phyloP scores from a whole-genome alignment of 2,329 filamentous ascomycete genomes.

The Arachnopeziza araneosa region DNA sequence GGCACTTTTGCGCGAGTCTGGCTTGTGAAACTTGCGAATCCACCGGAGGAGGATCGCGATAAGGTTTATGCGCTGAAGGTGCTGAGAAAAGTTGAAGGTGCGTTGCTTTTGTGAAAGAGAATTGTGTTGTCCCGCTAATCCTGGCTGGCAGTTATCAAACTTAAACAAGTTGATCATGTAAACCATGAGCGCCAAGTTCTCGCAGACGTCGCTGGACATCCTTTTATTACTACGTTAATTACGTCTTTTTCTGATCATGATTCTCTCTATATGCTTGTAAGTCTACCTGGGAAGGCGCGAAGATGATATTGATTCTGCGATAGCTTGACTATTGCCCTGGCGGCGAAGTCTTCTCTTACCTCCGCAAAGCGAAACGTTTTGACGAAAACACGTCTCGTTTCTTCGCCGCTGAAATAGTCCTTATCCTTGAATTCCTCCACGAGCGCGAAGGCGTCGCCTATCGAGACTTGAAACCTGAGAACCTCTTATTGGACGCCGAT shows the following conservation, averaged over 20 bases:
- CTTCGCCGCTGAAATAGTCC: conserved; percentile 77
- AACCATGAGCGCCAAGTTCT: conserved; percentile 77
- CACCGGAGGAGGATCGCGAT: conserved; percentile 46
- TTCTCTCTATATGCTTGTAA: conserved; percentile 70
- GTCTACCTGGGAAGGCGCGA: conserved; percentile 11
- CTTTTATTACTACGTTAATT: conserved; percentile 75
- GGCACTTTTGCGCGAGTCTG: conserved; percentile 80
- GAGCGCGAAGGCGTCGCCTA: conserved; percentile 76
- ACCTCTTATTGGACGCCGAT: conserved; percentile 69
- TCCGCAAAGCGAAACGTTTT: conserved; percentile 72
- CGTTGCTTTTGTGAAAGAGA: conserved; percentile 3
- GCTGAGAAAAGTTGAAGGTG: conserved; percentile 58
- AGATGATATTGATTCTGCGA: neutral
- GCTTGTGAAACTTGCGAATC: conserved; percentile 61
- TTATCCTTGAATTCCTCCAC: conserved; percentile 76
- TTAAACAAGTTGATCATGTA: conserved; percentile 84
- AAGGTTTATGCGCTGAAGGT: conserved; percentile 81
- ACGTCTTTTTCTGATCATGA: conserved; percentile 76
- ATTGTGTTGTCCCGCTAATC: conserved; percentile 4
- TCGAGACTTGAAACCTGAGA: conserved; percentile 77
- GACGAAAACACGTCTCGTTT: conserved; percentile 74
- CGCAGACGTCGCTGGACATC: conserved; percentile 70
- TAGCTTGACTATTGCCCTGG: conserved; percentile 73
- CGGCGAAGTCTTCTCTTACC: conserved; percentile 79
- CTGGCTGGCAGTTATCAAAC: conserved; percentile 55